Evolutionary conservation across 164 flowering plant species (phyloP).

Genomic region (Vitis rupestris): DNA sequence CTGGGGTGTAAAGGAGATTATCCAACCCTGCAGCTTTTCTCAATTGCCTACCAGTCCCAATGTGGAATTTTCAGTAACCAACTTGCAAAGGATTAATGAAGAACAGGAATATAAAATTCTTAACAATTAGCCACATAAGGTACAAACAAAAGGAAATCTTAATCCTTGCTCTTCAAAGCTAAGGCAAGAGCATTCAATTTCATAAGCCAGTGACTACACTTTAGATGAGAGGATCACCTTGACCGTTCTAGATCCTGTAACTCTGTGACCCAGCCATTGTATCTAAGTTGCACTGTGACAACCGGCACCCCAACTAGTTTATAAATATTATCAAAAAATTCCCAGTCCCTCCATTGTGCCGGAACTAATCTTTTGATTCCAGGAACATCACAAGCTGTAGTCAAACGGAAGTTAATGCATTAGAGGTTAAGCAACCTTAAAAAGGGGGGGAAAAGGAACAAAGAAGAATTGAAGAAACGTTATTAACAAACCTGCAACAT

Average conservation of each 20-base stretch:
- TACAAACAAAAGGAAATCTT: background rate
- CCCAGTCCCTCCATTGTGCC: slow-evolving; percentile 72
- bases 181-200: background rate
- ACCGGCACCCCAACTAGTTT: slow-evolving; percentile 94
- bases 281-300: slow-evolving; percentile 94
- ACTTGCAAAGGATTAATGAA: background rate
- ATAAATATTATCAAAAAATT: slow-evolving; percentile 79
- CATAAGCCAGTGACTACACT: background rate
- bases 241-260: slow-evolving; percentile 74
- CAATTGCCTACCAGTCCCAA: slow-evolving; percentile 55
- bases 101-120: background rate
- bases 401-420: slow-evolving; percentile 7
- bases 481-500: slow-evolving; percentile 83
- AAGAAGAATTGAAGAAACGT: background rate
- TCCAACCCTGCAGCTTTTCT: slow-evolving; percentile 76
- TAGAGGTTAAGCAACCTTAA: background rate
- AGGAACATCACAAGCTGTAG: slow-evolving; percentile 96
- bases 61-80: background rate
- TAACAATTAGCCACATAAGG: background rate
- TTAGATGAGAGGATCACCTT: slow-evolving; percentile 46
- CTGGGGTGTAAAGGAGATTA: slow-evolving; percentile 93
- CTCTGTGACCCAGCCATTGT: slow-evolving; percentile 98
- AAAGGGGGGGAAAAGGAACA: background rate
- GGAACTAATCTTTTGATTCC: slow-evolving; percentile 95
- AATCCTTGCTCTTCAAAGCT: background rate